Evolutionary conservation across 306 rosid genomes (phyloP).

Genomic region (Prunus campanulata): DNA sequence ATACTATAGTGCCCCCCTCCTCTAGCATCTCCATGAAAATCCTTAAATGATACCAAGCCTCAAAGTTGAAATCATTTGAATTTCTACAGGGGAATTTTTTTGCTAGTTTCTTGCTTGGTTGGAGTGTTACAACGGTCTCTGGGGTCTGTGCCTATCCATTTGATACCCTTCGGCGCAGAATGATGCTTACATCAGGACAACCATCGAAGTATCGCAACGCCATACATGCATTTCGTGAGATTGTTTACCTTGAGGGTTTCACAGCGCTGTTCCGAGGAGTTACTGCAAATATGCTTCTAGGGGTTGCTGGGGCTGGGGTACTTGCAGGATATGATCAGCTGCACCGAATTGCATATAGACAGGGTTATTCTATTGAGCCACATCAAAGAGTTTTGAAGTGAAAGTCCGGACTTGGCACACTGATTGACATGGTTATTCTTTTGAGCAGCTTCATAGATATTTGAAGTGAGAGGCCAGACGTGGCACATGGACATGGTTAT

Average conservation of each 20-base stretch:
- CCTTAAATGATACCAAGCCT: background rate
- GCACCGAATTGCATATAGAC: constrained; percentile 53
- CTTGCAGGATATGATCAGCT: constrained; percentile 88
- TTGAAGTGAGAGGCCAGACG: background rate
- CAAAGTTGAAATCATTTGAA: constrained; percentile 10
- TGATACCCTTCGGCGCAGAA: constrained; percentile 83
- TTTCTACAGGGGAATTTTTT: constrained; percentile 72
- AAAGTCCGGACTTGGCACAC: constrained; percentile 9
- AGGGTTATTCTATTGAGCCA: constrained; percentile 30
- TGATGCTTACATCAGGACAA: constrained; percentile 97
- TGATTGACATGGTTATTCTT: background rate
- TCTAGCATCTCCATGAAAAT: too few species aligned
- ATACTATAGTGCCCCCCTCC: too few species aligned
- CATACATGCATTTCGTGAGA: constrained; percentile 72
- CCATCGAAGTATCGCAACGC: constrained; percentile 56
- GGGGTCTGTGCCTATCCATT: constrained; percentile 96
- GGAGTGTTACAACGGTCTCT: constrained; percentile 78
- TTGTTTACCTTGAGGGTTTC: constrained; percentile 71
- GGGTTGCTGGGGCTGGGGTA: constrained; percentile 96
- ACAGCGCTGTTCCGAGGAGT: constrained; percentile 77
- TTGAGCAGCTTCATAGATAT: background rate
- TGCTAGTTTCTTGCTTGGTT: constrained; percentile 91
- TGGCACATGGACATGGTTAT: constrained; percentile 41
- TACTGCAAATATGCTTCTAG: constrained; percentile 88
- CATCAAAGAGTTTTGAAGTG: constrained; percentile 47